phyloP scores from a whole-genome alignment of 2,329 filamentous ascomycete species.

The Aplosporella prunicola region DNA sequence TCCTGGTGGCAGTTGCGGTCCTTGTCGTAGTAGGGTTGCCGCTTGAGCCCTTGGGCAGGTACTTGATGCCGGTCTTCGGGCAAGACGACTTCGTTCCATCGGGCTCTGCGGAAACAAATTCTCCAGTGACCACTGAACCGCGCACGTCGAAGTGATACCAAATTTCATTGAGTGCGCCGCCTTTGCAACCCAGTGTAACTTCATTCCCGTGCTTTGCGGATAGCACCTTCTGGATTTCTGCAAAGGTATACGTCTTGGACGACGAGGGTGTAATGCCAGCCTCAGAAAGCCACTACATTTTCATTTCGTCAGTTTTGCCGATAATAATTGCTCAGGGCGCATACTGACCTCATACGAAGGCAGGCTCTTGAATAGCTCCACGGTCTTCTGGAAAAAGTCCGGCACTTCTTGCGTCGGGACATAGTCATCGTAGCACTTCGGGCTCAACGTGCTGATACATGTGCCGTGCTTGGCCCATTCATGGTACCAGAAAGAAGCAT shows the following conservation, averaged over 20 bases:
- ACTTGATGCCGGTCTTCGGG: slow-evolving; percentile 53
- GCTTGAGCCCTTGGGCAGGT: slow-evolving; percentile 46
- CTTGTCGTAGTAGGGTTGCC: slow-evolving; percentile 23
- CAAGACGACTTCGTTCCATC: slow-evolving; percentile 54
- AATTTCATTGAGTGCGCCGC: slow-evolving; percentile 41
- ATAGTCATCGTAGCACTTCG: slow-evolving; percentile 53
- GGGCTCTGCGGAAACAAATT: slow-evolving; percentile 49
- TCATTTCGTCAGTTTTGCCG: slow-evolving; percentile 2
- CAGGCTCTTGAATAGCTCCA: slow-evolving; percentile 56
- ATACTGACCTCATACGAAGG: slow-evolving; percentile 50
- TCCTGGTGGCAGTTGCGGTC: slow-evolving; percentile 19
- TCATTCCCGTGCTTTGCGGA: slow-evolving; percentile 41
- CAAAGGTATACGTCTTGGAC: slow-evolving; percentile 49
- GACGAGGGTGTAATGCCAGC: slow-evolving; percentile 51
- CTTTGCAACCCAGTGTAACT: slow-evolving; percentile 50
- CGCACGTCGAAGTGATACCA: slow-evolving; percentile 57
- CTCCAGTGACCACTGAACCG: slow-evolving; percentile 50
- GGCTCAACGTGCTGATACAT: slow-evolving; percentile 59
- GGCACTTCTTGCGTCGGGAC: slow-evolving; percentile 53
- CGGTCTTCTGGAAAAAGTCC: slow-evolving; percentile 59
- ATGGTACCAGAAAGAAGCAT: slow-evolving; percentile 59
- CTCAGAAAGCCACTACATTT: slow-evolving; percentile 43
- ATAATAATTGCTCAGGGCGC: not conserved
- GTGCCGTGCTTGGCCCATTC: slow-evolving; percentile 67
- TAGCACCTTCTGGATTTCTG: slow-evolving; percentile 51